Evolutionary conservation across 257 asterid species (phyloP).

Genomic region (Pogostemon cablin): DNA sequence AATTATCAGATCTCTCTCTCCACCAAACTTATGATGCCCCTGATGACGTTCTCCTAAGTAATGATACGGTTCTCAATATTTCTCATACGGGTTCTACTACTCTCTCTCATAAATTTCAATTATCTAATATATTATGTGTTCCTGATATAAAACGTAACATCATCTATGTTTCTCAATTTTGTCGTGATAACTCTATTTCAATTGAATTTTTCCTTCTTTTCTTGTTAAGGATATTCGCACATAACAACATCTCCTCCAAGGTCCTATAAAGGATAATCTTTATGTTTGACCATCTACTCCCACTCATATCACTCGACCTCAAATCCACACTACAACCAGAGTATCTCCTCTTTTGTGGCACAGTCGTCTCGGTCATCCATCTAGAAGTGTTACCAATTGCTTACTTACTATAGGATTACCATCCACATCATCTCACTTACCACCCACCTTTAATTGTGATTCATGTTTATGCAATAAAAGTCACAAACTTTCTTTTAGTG

Average conservation of each 20-base stretch:
- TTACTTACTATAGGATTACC: no score
- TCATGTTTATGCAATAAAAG: no score
- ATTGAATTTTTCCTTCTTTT: no score
- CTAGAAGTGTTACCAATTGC: no score
- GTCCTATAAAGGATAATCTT: background rate
- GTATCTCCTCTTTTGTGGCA: background rate
- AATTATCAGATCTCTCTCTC: background rate
- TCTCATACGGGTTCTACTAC: background rate
- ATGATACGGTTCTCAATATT: background rate
- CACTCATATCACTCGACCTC: background rate
- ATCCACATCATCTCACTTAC: no score
- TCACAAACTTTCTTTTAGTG: no score
- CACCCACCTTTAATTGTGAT: no score
- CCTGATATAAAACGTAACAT: background rate
- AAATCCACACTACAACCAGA: background rate
- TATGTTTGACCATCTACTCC: background rate
- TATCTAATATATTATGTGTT: background rate
- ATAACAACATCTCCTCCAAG: background rate
- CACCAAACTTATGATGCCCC: background rate
- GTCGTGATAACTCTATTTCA: background rate
- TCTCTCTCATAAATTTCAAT: background rate
- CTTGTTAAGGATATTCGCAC: background rate
- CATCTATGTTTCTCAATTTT: background rate
- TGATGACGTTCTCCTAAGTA: background rate
- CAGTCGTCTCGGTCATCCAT: background rate